Conservation (phyloP, 2,329 filamentous ascomycete genomes). For the Trichoderma lentiforme region DNA sequence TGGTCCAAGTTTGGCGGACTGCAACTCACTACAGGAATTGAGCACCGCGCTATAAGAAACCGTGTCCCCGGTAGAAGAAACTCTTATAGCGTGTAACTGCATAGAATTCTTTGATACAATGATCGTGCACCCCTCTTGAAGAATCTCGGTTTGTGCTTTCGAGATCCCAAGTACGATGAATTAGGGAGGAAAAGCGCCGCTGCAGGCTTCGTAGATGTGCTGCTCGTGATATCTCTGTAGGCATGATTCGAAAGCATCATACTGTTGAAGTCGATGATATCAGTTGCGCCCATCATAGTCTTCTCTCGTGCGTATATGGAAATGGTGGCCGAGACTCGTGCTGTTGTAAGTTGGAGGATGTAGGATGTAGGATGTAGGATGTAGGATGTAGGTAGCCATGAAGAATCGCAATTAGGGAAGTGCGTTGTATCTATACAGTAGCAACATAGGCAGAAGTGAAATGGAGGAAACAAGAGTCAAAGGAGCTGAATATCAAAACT, state of each 20-base stretch:
- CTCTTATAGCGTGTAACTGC: background rate
- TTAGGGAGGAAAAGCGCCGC: background rate
- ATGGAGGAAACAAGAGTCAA: background rate
- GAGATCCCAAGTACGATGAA: no score
- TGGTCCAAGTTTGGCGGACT: background rate
- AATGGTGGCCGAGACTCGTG: background rate
- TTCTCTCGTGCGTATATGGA: background rate
- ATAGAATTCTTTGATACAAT: background rate
- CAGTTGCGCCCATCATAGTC: accelerated
- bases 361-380: no score
- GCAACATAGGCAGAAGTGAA: background rate
- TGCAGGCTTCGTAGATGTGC: background rate
- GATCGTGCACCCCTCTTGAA: background rate
- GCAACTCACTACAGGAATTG: background rate
- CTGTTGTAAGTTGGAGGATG: background rate
- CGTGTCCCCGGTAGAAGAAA: background rate
- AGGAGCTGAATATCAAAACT: background rate
- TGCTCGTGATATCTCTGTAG: background rate
- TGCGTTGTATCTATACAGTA: background rate
- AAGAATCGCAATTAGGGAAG: background rate
- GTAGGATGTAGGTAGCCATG: background rate
- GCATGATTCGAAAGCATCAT: background rate
- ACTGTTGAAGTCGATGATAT: background rate
- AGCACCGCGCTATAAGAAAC: background rate
- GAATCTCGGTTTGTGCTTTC: background rate